phyloP scores from a whole-genome alignment of 352 stramenopile genomes.

The Hyaloperonospora arabidopsidis region DNA sequence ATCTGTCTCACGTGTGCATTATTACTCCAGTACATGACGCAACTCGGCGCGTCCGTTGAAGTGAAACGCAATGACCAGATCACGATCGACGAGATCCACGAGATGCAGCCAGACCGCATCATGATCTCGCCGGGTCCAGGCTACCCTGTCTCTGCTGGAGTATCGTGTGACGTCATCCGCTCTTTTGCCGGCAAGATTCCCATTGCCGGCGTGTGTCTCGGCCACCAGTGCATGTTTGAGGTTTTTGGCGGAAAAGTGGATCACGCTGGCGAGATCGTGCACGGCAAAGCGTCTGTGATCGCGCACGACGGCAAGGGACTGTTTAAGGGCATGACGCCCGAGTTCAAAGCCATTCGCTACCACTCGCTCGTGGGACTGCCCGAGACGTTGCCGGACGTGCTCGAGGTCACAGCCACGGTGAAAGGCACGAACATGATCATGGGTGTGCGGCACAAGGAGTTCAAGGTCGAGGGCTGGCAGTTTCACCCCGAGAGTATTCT shows the following conservation, averaged over 20 bases:
- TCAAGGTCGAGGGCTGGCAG: slow-evolving; percentile 82
- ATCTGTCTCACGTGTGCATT: no score
- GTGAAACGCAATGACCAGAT: slow-evolving; percentile 82
- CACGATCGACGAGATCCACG: slow-evolving; percentile 67
- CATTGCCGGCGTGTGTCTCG: slow-evolving; percentile 79
- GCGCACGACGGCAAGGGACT: slow-evolving; percentile 77
- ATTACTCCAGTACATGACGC: slow-evolving; percentile 62
- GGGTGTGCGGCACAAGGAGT: slow-evolving; percentile 81
- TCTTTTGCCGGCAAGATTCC: slow-evolving; percentile 74
- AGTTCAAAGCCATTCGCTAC: slow-evolving; percentile 83
- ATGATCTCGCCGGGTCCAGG: slow-evolving; percentile 83
- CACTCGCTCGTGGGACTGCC: slow-evolving; percentile 80
- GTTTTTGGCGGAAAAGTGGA: slow-evolving; percentile 81
- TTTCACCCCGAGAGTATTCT: slow-evolving; percentile 87
- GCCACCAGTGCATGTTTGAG: slow-evolving; percentile 83
- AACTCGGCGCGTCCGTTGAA: slow-evolving; percentile 70
- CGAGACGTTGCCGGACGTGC: slow-evolving; percentile 65
- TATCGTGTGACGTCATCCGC: slow-evolving; percentile 79
- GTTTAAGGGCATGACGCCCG: slow-evolving; percentile 71
- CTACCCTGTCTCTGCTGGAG: slow-evolving; percentile 72
- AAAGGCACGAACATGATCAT: slow-evolving; percentile 86
- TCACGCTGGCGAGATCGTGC: slow-evolving; percentile 82
- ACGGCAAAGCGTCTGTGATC: slow-evolving; percentile 83
- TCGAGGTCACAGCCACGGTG: slow-evolving; percentile 77
- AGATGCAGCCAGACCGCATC: slow-evolving; percentile 75